Conservation (phyloP, 2,329 filamentous ascomycete species). For the Penicillium palitans region DNA sequence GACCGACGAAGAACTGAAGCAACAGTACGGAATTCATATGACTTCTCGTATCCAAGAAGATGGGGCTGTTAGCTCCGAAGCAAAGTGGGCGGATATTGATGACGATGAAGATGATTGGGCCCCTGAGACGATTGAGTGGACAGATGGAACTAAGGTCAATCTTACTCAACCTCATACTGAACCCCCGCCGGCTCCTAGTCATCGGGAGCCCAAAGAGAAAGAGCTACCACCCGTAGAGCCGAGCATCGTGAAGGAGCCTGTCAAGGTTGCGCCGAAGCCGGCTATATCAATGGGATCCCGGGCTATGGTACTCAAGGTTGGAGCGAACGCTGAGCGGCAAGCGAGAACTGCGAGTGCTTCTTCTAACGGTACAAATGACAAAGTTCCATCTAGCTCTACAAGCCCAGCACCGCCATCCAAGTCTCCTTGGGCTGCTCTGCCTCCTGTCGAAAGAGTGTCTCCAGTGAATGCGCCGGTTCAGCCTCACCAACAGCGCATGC, state of each 20-base stretch:
- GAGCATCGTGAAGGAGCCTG: constrained; percentile 24
- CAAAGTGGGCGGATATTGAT: constrained; percentile 70
- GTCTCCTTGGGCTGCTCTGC: constrained; percentile 87
- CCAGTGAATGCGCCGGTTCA: constrained; percentile 59
- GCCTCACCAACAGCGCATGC: constrained; percentile 48
- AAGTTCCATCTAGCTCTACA: constrained; percentile 50
- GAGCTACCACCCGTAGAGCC: constrained; percentile 18
- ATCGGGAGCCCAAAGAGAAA: constrained; percentile 30
- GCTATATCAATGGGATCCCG: constrained; percentile 51
- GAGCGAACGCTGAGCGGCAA: constrained; percentile 49
- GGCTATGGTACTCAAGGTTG: constrained; percentile 51
- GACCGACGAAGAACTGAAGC: constrained; percentile 67
- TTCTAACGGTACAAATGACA: constrained; percentile 55
- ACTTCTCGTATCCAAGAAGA: constrained; percentile 65
- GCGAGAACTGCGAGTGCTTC: constrained; percentile 46
- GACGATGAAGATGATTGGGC: constrained; percentile 70
- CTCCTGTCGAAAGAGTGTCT: constrained; percentile 78
- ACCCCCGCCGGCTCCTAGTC: constrained; percentile 19
- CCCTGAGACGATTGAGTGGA: constrained; percentile 68
- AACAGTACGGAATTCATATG: constrained; percentile 68
- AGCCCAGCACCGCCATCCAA: constrained; percentile 65
- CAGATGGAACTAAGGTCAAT: constrained; percentile 66
- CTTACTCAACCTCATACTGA: constrained; percentile 49
- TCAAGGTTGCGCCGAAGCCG: constrained; percentile 37
- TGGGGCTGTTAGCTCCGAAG: constrained; percentile 57